These are phyloP conservation scores for Sporothrix pseudoabietina DNA, from an alignment of 2,329 filamentous ascomycete species.

Conservation along the genomic window DNA sequence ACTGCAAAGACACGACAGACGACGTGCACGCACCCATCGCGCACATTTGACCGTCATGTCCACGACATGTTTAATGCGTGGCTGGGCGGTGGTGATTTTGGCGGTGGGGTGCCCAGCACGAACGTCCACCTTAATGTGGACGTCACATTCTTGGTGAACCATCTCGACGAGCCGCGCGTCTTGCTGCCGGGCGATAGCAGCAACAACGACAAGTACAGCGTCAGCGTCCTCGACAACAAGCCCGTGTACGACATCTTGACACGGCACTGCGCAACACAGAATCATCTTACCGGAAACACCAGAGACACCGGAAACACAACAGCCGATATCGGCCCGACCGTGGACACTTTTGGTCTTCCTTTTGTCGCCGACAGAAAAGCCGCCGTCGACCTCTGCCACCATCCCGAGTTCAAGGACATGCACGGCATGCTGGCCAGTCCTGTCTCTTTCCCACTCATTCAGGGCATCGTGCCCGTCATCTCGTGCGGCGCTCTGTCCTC, in stretches of 20 bases:
- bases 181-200: conserved; percentile 38
- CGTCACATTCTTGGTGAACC: conserved; percentile 50
- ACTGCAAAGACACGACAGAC: conserved; percentile 36
- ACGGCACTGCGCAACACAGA: neutral
- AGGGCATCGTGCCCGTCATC: conserved; percentile 50
- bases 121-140: conserved; percentile 33
- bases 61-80: conserved; percentile 41
- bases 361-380: conserved; percentile 43
- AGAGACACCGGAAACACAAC: neutral
- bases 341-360: conserved; percentile 39
- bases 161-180: conserved; percentile 52
- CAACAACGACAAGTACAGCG: neutral
- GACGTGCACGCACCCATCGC: conserved; percentile 42
- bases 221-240: neutral
- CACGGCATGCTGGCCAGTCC: conserved; percentile 53
- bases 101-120: conserved; percentile 33
- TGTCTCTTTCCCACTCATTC: conserved; percentile 45
- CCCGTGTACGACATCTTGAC: conserved; percentile 16
- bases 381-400: conserved; percentile 47
- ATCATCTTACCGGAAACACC: neutral
- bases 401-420: conserved; percentile 47
- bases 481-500: conserved; percentile 50
- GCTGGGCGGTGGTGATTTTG: conserved; percentile 31
- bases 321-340: neutral
- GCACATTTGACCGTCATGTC: conserved; percentile 43